Evolutionary conservation across 2,329 filamentous ascomycete genomes (phyloP).

Genomic region (Zymoseptoria tritici): DNA sequence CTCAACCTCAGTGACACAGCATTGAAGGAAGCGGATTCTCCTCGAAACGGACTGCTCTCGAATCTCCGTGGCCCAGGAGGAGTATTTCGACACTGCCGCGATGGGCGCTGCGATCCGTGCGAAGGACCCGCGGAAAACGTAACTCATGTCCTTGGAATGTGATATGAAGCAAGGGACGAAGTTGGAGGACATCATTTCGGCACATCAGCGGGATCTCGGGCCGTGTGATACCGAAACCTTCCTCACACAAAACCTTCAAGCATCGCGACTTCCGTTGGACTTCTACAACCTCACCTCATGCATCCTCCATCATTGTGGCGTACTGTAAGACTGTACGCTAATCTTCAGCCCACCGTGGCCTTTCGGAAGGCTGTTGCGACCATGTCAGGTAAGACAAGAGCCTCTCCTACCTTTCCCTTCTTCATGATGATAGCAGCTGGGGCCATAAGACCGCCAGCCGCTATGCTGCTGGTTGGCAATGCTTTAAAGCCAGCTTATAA

Average conservation of each 20-base stretch:
- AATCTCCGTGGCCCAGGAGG: not conserved
- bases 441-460: constrained; percentile 27
- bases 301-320: not conserved
- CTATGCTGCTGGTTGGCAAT: constrained; percentile 21
- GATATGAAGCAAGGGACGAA: not conserved
- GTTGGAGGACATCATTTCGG: no score
- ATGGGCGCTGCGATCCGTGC: not conserved
- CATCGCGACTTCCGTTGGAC: no score
- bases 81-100: not conserved
- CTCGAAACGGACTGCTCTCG: not conserved
- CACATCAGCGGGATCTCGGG: no score
- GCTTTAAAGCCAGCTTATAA: constrained; percentile 26
- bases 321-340: no score
- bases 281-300: not conserved
- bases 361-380: not conserved
- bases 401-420: not conserved
- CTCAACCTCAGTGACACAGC: no score
- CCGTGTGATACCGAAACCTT: no score
- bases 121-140: no score
- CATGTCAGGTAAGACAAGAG: not conserved
- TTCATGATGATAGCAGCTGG: constrained; percentile 24
- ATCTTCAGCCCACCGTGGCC: not conserved
- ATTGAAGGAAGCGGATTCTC: not conserved
- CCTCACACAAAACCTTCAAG: no score
- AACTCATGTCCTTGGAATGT: no score